Evolutionary conservation across 768 basidiomycete genomes (phyloP).

Genomic region (Russula abietina): DNA sequence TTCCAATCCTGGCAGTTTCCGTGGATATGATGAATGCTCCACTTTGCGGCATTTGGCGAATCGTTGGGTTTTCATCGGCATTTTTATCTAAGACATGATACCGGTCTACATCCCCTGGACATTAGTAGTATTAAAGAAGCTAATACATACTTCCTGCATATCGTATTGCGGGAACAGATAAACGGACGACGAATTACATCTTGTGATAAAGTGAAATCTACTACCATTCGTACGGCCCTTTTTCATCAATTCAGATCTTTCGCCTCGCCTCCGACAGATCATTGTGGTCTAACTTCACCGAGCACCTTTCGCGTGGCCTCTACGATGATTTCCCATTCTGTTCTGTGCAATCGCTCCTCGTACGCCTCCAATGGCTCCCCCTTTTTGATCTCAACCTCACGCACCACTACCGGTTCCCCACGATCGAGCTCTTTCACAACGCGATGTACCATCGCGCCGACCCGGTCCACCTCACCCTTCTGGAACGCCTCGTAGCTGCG

Average conservation of each 20-base stretch:
- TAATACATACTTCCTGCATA: not conserved
- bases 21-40: not conserved
- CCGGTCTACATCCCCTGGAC: conserved; percentile 14
- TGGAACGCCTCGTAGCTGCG: conserved; percentile 87
- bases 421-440: conserved; percentile 92
- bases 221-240: conserved; percentile 3
- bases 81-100: not conserved
- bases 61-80: not conserved
- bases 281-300: conserved; percentile 37
- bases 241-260: conserved; percentile 9
- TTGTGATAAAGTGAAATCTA: conserved; percentile 10
- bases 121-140: conserved; percentile 3
- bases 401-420: conserved; percentile 80
- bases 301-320: conserved; percentile 71
- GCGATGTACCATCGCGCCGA: conserved; percentile 90
- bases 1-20: not conserved
- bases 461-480: conserved; percentile 66
- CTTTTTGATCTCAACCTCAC: conserved; percentile 63
- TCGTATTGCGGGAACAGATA: conserved; percentile 1
- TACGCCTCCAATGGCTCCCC: conserved; percentile 70
- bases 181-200: not conserved
- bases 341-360: conserved; percentile 68
- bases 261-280: not conserved
- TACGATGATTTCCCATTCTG: conserved; percentile 91
- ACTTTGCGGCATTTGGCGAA: conserved; percentile 15